Conservation (phyloP, 768 basidiomycete genomes). For the Russula foetens region DNA sequence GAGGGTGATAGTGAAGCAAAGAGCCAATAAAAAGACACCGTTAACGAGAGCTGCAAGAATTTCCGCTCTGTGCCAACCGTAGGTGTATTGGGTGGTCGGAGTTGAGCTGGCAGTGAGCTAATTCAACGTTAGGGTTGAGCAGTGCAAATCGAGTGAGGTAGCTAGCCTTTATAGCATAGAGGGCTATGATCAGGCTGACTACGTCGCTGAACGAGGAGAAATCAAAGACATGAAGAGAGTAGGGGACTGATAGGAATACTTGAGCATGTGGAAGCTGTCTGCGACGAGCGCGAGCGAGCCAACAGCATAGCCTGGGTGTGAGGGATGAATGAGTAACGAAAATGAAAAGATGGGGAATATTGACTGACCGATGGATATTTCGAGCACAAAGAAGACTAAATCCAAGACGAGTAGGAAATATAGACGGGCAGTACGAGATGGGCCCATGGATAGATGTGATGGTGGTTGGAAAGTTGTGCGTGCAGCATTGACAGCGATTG, state of each 20-base stretch:
- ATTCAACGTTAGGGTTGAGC: slow-evolving; percentile 5
- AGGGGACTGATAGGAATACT: slow-evolving; percentile 45
- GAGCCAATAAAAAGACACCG: slow-evolving; percentile 92
- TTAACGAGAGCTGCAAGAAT: slow-evolving; percentile 93
- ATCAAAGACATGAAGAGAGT: background rate
- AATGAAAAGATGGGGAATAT: background rate
- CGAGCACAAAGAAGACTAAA: slow-evolving; percentile 77
- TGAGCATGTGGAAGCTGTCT: slow-evolving; percentile 98
- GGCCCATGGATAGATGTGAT: slow-evolving; percentile 23
- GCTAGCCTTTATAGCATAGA: slow-evolving; percentile 83
- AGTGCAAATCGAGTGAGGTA: slow-evolving; percentile 3
- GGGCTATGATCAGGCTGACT: slow-evolving; percentile 87
- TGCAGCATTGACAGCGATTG: too few relatives aligned
- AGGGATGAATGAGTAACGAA: background rate
- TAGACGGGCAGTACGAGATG: slow-evolving; percentile 68
- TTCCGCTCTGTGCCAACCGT: slow-evolving; percentile 99
- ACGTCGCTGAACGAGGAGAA: slow-evolving; percentile 64
- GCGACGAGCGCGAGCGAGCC: slow-evolving; percentile 93
- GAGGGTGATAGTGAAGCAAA: slow-evolving; percentile 92
- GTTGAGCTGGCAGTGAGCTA: slow-evolving; percentile 59
- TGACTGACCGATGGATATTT: slow-evolving; percentile 64
- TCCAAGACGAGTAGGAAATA: slow-evolving; percentile 77
- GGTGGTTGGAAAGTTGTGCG: slow-evolving; percentile 1
- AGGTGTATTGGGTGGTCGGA: slow-evolving; percentile 75
- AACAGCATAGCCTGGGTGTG: slow-evolving; percentile 74